A percentile compares a stretch with the other conserved stretches of the same genome.
Conservation (phyloP, 495 filamentous ascomycete genomes). For the Patellaria atrata region DNA sequence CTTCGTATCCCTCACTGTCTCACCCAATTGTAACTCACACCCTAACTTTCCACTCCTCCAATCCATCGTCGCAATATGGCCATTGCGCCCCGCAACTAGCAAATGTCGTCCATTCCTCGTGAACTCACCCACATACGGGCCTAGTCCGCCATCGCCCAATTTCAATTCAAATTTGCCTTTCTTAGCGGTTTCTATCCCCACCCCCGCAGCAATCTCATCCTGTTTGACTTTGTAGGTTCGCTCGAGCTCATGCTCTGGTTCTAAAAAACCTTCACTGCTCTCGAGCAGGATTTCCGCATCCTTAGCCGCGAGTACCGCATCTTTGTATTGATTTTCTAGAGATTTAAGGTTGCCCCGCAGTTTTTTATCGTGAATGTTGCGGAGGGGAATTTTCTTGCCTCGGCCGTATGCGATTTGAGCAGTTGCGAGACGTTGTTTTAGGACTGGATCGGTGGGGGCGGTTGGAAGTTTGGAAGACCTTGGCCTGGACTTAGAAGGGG, state of each 20-base stretch:
- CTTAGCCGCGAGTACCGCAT: slow-evolving; percentile 65
- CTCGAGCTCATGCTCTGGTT: slow-evolving; percentile 80
- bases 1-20: slow-evolving; percentile 75
- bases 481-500: too few relatives aligned
- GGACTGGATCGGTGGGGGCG: slow-evolving; percentile 8
- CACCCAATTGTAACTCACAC: slow-evolving; percentile 77
- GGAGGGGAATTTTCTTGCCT: slow-evolving; percentile 49
- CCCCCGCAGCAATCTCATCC: slow-evolving; percentile 61
- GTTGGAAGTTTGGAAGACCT: too few relatives aligned
- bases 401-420: slow-evolving; percentile 74
- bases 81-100: slow-evolving; percentile 75
- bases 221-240: slow-evolving; percentile 84
- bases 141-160: slow-evolving; percentile 60
- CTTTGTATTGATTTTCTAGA: slow-evolving; percentile 69
- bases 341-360: slow-evolving; percentile 61
- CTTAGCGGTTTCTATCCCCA: slow-evolving; percentile 71
- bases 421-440: slow-evolving; percentile 28
- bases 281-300: slow-evolving; percentile 93
- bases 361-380: slow-evolving; percentile 67
- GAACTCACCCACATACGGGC: slow-evolving; percentile 75
- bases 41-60: slow-evolving; percentile 85
- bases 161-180: slow-evolving; percentile 87
- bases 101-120: slow-evolving; percentile 76
- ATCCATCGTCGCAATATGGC: slow-evolving; percentile 93
- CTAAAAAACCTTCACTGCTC: slow-evolving; percentile 71